Evolutionary conservation across 352 stramenopile genomes (phyloP).

Genomic region (Globisporangium splendens): DNA sequence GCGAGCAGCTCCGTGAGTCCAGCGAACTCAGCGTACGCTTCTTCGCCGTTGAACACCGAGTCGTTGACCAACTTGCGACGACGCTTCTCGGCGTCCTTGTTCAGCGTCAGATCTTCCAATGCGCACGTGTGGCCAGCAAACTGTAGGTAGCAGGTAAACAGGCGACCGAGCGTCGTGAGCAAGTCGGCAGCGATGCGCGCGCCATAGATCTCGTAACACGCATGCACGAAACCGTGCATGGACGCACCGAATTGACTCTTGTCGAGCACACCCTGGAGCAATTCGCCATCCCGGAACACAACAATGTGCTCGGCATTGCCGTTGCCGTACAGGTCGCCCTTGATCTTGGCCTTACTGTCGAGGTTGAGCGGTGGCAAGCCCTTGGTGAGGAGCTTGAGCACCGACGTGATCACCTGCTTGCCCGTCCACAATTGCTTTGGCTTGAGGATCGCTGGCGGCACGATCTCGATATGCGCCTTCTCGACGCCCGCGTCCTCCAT

Average conservation of each 20-base stretch:
- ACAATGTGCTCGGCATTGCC: conserved; percentile 96
- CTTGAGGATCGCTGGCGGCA: conserved; percentile 98
- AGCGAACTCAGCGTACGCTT: conserved; percentile 84
- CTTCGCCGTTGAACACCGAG: conserved; percentile 74
- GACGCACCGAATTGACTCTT: conserved; percentile 98
- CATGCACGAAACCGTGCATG: conserved; percentile 97
- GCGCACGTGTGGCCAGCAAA: conserved; percentile 98
- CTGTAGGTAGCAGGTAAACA: conserved; percentile 98
- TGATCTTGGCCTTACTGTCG: conserved; percentile 97
- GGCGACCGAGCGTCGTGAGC: conserved; percentile 77
- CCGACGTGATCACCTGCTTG: conserved; percentile 98
- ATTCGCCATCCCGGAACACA: conserved; percentile 93
- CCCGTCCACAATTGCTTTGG: conserved; percentile 97
- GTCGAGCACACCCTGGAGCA: conserved; percentile 97
- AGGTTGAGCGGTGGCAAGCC: conserved; percentile 88
- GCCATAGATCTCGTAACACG: conserved; percentile 92
- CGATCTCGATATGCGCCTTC: conserved; percentile 91
- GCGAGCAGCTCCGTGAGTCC: conserved; percentile 67
- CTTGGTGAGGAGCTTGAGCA: conserved; percentile 94
- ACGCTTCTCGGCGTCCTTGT: conserved; percentile 88
- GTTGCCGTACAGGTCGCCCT: conserved; percentile 92
- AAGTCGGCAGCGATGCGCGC: conserved; percentile 79
- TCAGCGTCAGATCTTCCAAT: conserved; percentile 98
- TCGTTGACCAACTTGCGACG: conserved; percentile 88
- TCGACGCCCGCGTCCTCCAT: conserved; percentile 91